phyloP scores from a whole-genome alignment of 177 flowering plant species.

The Vitis hybrid region DNA sequence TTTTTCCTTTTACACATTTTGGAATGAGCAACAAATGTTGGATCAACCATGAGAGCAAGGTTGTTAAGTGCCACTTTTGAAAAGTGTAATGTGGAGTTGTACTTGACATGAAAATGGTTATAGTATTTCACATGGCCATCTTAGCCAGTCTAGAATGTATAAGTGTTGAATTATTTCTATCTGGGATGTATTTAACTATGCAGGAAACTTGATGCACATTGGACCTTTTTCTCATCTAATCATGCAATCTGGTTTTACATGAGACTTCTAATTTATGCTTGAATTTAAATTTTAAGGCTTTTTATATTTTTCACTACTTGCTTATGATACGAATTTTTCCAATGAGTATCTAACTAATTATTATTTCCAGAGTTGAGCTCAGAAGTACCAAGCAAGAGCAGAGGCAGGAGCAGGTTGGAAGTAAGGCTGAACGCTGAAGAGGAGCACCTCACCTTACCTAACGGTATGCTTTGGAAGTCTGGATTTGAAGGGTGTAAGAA shows the following conservation, averaged over 20 bases:
- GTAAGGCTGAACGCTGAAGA: background rate
- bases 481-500: background rate
- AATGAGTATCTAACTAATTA: no score
- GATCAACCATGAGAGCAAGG: no score
- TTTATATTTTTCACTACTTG: background rate
- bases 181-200: background rate
- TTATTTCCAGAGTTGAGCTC: background rate
- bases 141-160: no score
- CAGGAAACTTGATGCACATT: background rate
- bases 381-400: background rate
- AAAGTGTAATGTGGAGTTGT: no score
- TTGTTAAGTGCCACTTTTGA: no score
- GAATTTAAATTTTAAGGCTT: background rate
- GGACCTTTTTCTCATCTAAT: background rate
- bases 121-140: no score
- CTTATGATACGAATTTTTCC: background rate
- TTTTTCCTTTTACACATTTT: no score
- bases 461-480: background rate
- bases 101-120: no score
- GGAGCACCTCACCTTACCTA: background rate
- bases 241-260: background rate
- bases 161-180: background rate
- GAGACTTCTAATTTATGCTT: background rate
- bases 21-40: no score
- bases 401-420: background rate